phyloP scores from a whole-genome alignment of 768 basidiomycete species.

The Rhodotorula kratochvilovae region DNA sequence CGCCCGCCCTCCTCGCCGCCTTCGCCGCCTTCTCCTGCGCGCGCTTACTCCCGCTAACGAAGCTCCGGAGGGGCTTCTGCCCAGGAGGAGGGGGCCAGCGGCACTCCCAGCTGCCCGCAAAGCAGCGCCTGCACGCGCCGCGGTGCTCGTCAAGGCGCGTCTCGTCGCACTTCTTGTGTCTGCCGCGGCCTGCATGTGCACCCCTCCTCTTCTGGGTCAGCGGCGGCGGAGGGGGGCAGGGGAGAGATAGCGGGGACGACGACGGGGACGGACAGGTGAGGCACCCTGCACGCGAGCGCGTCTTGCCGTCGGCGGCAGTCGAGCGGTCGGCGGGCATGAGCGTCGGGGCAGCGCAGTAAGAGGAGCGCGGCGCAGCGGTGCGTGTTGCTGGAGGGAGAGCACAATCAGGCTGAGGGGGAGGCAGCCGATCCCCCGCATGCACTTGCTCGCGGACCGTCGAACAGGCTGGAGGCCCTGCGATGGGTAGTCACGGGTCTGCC shows the following conservation, averaged over 20 bases:
- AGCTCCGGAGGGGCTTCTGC: neutral
- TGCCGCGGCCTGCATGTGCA: neutral
- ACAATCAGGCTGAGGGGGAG: no score
- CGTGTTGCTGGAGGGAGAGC: neutral
- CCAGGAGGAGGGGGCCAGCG: neutral
- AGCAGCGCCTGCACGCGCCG: slow-evolving; percentile 14
- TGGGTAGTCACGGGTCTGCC: no score
- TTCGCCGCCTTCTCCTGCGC: neutral
- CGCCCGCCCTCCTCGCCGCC: neutral
- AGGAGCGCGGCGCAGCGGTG: no score
- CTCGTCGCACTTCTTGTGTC: slow-evolving; percentile 28
- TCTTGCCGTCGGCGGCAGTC: neutral
- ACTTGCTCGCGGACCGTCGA: no score
- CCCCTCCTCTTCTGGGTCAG: no score
- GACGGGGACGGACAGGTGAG: neutral
- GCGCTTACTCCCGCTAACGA: neutral
- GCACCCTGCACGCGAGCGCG: neutral
- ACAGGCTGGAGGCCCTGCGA: no score
- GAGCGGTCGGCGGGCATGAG: neutral
- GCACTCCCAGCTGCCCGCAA: slow-evolving; percentile 19
- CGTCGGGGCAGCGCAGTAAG: no score
- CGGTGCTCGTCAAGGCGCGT: neutral
- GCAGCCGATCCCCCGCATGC: no score
- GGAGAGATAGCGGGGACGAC: neutral
- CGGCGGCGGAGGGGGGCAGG: neutral